These are phyloP conservation scores for Fusarium falciforme DNA, from an alignment of 2,329 filamentous ascomycete species.

Conservation along the genomic window DNA sequence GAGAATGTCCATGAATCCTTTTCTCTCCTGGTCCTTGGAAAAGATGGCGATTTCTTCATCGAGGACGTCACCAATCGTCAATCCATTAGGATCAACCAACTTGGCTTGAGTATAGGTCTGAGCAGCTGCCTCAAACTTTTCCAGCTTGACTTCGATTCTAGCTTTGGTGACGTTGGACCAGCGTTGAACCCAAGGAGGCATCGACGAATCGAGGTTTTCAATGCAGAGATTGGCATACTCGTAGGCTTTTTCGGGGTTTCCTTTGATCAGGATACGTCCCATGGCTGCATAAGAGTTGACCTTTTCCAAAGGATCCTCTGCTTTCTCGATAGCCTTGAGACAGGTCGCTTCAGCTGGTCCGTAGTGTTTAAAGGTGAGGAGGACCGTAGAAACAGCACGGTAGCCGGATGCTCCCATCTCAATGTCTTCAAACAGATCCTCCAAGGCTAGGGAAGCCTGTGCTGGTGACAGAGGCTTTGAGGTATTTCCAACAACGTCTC, in stretches of 20 bases:
- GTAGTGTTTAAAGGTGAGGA: constrained; percentile 23
- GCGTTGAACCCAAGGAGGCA: constrained; percentile 26
- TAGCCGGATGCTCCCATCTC: constrained; percentile 26
- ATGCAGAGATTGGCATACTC: constrained; percentile 5
- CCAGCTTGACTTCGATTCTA: constrained; percentile 18
- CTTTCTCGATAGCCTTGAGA: constrained; percentile 23
- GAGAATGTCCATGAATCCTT: constrained; percentile 25
- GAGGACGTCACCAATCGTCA: constrained; percentile 34
- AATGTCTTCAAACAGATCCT: constrained; percentile 35
- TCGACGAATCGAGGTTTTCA: constrained; percentile 1
- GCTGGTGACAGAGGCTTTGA: constrained; percentile 4
- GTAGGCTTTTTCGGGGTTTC: constrained; percentile 21
- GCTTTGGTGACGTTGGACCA: constrained; percentile 33
- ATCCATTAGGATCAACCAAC: constrained; percentile 27
- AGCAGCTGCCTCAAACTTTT: constrained; percentile 18
- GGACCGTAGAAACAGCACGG: constrained; percentile 34
- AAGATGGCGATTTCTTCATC: constrained; percentile 35
- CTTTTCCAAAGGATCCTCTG: constrained; percentile 22
- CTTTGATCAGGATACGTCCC: constrained; percentile 23
- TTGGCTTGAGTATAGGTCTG: constrained; percentile 31
- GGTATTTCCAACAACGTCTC: neutral
- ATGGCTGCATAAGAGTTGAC: constrained; percentile 28
- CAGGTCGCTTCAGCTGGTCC: constrained; percentile 30
- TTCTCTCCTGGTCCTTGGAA: constrained; percentile 15
- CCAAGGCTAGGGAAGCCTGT: constrained; percentile 30